phyloP scores from a whole-genome alignment of 148 eudicot genomes.

The Cornus suecica region DNA sequence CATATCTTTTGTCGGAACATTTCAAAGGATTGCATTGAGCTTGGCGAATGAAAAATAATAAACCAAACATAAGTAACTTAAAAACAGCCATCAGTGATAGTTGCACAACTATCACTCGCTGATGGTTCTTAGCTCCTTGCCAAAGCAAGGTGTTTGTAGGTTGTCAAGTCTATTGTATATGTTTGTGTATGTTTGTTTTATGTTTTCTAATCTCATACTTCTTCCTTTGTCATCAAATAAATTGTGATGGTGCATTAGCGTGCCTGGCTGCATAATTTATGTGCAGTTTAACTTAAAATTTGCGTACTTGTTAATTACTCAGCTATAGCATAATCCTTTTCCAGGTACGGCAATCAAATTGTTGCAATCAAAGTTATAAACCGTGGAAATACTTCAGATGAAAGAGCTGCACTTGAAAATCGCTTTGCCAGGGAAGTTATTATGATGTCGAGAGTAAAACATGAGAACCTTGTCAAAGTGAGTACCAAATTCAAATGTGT shows the following conservation, averaged over 20 bases:
- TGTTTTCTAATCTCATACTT: slow-evolving; percentile 2
- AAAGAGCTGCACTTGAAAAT: slow-evolving; percentile 63
- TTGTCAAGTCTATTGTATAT: not conserved
- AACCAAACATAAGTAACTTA: not conserved
- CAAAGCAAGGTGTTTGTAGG: not conserved
- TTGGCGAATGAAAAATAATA: not conserved
- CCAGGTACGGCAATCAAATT: slow-evolving; percentile 75
- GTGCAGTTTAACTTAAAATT: slow-evolving; percentile 1
- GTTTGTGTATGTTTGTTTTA: not conserved
- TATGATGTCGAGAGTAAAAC: slow-evolving; percentile 94
- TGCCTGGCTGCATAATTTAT: not conserved
- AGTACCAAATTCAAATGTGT: slow-evolving; percentile 4
- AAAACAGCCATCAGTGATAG: not conserved
- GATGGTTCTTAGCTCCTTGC: not conserved
- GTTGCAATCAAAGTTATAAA: slow-evolving; percentile 92
- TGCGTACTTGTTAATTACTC: not conserved
- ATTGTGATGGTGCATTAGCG: not conserved
- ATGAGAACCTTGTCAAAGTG: slow-evolving; percentile 86
- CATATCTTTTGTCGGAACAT: not conserved
- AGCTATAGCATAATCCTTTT: slow-evolving; percentile 4
- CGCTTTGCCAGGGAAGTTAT: slow-evolving; percentile 87
- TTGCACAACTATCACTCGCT: not conserved
- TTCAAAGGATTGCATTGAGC: not conserved
- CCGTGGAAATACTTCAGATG: slow-evolving; percentile 68
- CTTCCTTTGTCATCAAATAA: not conserved